Evolutionary conservation across 2,329 filamentous ascomycete species (phyloP).

Genomic region (Amesomyces nigricolor): DNA sequence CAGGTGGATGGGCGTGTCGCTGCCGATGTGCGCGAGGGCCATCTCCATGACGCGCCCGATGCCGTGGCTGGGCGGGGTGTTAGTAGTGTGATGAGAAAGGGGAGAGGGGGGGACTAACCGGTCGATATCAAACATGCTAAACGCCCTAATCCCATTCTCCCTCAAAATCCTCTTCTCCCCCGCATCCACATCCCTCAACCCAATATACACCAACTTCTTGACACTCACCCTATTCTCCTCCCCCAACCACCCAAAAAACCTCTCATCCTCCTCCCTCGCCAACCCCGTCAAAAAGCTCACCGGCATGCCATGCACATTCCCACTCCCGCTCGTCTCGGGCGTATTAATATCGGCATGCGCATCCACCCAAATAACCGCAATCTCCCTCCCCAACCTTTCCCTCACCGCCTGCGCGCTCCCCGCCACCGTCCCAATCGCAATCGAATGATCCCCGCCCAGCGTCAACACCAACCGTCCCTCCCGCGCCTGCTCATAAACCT

Average conservation of each 20-base stretch:
- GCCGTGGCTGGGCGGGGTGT: too few relatives aligned
- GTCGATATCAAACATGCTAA: conserved; percentile 98
- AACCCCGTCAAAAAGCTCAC: conserved; percentile 86
- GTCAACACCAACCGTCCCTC: conserved; percentile 85
- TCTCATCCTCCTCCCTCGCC: conserved; percentile 66
- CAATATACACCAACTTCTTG: conserved; percentile 94
- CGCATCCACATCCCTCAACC: conserved; percentile 84
- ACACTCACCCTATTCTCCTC: conserved; percentile 64
- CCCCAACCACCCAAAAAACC: conserved; percentile 85
- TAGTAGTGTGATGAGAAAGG: too few relatives aligned
- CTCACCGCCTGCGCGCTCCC: conserved; percentile 81
- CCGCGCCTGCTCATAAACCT: conserved; percentile 82
- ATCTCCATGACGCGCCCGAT: conserved; percentile 97
- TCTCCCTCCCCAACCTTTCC: conserved; percentile 74
- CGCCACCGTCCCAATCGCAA: conserved; percentile 88
- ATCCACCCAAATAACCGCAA: conserved; percentile 98
- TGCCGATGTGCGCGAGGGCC: conserved; percentile 93
- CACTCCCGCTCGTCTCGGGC: conserved; percentile 80
- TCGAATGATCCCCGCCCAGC: conserved; percentile 91
- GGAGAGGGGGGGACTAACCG: conserved; percentile 45
- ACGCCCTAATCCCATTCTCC: conserved; percentile 88
- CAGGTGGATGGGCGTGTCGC: conserved; percentile 91
- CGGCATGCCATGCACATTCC: conserved; percentile 98
- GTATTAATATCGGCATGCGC: conserved; percentile 98
- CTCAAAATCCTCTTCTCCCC: conserved; percentile 88